phyloP scores from a whole-genome alignment of 805 yeast genomes.

The Lipomyces lipofer region DNA sequence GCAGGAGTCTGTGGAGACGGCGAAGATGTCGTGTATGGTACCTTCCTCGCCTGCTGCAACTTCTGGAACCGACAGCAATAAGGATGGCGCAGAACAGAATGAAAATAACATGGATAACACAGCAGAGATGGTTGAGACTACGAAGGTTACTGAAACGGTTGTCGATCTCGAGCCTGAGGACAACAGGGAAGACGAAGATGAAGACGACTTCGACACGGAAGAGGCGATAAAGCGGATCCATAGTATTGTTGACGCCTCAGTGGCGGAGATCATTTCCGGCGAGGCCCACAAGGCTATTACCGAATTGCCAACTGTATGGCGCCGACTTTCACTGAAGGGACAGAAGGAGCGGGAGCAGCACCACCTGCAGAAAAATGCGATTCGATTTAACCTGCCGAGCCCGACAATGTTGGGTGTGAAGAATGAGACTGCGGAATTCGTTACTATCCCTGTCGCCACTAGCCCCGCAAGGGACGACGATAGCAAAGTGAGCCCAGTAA shows the following conservation, averaged over 20 bases:
- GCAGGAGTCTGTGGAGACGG: too few relatives aligned
- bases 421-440: conserved; percentile 14
- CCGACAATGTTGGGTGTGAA: conserved; percentile 15
- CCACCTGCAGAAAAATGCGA: neutral
- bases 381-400: conserved; percentile 15
- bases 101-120: too few relatives aligned
- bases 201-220: conserved; percentile 22
- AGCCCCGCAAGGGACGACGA: too few relatives aligned
- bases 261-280: conserved; percentile 8
- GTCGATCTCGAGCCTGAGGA: too few relatives aligned
- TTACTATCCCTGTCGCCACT: conserved; percentile 19
- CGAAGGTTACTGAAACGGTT: too few relatives aligned
- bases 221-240: conserved; percentile 16
- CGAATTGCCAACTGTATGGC: conserved; percentile 7
- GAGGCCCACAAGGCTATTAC: conserved; percentile 2
- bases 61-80: too few relatives aligned
- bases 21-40: too few relatives aligned
- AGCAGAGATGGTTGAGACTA: too few relatives aligned
- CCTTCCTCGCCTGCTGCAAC: too few relatives aligned
- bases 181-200: too few relatives aligned
- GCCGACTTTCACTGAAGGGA: conserved; percentile 5
- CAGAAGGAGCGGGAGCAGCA: conserved; percentile 1
- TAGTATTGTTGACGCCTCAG: conserved; percentile 5
- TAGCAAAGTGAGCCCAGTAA: too few relatives aligned
- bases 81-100: too few relatives aligned